phyloP scores from a whole-genome alignment of 2,329 filamentous ascomycete genomes.

The Venturiaceae sp. region DNA sequence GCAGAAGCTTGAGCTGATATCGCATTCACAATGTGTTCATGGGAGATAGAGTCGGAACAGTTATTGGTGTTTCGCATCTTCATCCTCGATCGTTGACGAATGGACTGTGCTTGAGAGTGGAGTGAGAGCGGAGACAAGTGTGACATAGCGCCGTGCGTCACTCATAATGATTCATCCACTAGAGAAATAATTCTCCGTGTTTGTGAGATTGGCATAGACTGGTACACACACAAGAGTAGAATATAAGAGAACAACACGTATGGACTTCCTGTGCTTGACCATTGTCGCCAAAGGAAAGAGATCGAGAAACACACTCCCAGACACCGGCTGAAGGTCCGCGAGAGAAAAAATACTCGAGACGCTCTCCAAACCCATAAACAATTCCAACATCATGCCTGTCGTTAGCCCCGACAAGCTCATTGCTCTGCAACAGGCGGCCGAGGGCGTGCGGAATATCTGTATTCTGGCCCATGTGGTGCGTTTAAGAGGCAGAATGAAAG shows the following conservation, averaged over 20 bases:
- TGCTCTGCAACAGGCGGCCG: constrained; percentile 74
- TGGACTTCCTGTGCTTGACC: not conserved
- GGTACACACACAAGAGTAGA: too few species aligned
- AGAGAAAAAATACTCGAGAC: not conserved
- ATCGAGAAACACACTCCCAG: not conserved
- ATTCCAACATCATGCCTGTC: constrained; percentile 68
- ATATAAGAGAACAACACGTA: not conserved
- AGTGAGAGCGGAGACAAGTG: not conserved
- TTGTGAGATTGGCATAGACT: too few species aligned
- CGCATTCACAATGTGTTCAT: too few species aligned
- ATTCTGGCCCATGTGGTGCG: constrained; percentile 81
- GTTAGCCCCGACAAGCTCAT: constrained; percentile 86
- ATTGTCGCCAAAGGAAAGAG: not conserved
- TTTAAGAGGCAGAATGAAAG: not conserved
- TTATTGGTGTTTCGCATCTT: too few species aligned
- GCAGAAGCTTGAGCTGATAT: too few species aligned
- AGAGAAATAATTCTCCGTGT: too few species aligned
- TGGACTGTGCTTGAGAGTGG: too few species aligned
- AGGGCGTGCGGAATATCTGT: constrained; percentile 93
- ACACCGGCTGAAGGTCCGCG: not conserved
- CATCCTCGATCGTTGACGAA: too few species aligned
- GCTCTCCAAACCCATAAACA: not conserved
- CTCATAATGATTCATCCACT: not conserved
- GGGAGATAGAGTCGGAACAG: too few species aligned
- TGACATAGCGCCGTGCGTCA: not conserved